Percentiles rank a stretch among this genome's conserved stretches.
phyloP scores from a whole-genome alignment of 805 yeast species.

The Naumovozyma baii region DNA sequence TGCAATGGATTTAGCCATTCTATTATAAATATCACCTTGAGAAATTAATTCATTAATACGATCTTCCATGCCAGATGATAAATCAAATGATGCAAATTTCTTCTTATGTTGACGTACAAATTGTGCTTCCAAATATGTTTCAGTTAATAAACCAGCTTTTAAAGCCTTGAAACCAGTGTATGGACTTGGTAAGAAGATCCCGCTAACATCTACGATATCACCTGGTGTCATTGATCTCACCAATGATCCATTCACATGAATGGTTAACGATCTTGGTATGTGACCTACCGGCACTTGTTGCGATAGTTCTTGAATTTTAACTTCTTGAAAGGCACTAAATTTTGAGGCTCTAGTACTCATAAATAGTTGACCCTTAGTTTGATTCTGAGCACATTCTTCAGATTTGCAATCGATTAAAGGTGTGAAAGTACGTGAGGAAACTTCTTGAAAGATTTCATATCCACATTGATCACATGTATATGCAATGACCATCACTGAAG shows the following conservation, averaged over 20 bases:
- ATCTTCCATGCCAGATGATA: constrained; percentile 46
- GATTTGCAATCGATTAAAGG: constrained; percentile 88
- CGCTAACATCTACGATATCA: constrained; percentile 86
- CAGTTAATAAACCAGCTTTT: constrained; percentile 86
- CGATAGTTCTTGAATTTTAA: constrained; percentile 86
- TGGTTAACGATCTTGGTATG: constrained; percentile 78
- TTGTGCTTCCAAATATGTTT: constrained; percentile 87
- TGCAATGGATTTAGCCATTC: constrained; percentile 81
- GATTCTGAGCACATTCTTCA: constrained; percentile 64
- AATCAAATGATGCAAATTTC: constrained; percentile 59
- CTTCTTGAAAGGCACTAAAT: constrained; percentile 91
- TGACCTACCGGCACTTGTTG: constrained; percentile 97
- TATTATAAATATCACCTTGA: constrained; percentile 66
- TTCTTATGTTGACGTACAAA: constrained; percentile 78
- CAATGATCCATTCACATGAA: constrained; percentile 86
- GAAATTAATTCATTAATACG: constrained; percentile 46
- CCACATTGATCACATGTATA: constrained; percentile 98
- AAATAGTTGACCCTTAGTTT: constrained; percentile 78
- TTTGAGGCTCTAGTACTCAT: constrained; percentile 94
- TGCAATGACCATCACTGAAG: constrained; percentile 81
- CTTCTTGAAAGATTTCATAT: constrained; percentile 92
- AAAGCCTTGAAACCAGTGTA: constrained; percentile 92
- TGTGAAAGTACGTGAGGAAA: constrained; percentile 68
- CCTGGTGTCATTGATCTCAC: constrained; percentile 89
- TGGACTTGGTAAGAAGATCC: constrained; percentile 87